phyloP scores from a whole-genome alignment of 2,329 filamentous ascomycete genomes.

The Aspergillus transmontanensis region DNA sequence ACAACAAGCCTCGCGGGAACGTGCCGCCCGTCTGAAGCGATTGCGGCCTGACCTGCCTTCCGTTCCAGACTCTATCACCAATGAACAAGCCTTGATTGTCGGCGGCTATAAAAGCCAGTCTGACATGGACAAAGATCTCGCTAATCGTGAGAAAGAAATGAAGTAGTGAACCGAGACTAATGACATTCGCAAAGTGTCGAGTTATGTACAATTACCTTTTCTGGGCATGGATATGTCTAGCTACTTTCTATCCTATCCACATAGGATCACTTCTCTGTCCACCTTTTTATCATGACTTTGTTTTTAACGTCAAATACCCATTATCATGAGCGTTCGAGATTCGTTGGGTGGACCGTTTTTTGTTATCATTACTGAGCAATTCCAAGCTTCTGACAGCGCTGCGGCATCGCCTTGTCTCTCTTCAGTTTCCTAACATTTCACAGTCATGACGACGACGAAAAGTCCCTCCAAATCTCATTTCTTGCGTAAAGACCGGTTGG shows the following conservation, averaged over 20 bases:
- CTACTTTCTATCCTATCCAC: background rate
- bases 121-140: slow-evolving; percentile 37
- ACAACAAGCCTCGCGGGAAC: slow-evolving; percentile 30
- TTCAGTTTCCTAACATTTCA: background rate
- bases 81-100: slow-evolving; percentile 32
- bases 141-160: slow-evolving; percentile 25
- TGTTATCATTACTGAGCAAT: slow-evolving; percentile 2
- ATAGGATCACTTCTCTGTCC: slow-evolving; percentile 2
- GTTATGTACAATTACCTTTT: background rate
- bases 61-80: slow-evolving; percentile 30
- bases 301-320: slow-evolving; percentile 25
- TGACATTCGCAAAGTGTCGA: background rate
- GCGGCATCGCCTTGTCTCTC: background rate
- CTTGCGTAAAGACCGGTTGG: background rate
- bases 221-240: background rate
- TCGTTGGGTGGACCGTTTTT: slow-evolving; percentile 4
- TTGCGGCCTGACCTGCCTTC: slow-evolving; percentile 34
- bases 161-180: slow-evolving; percentile 8
- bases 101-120: slow-evolving; percentile 35
- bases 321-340: slow-evolving; percentile 11
- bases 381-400: background rate
- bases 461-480: background rate
- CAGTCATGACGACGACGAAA: background rate
- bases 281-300: slow-evolving; percentile 9
- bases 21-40: slow-evolving; percentile 31